Evolutionary conservation across 2,329 filamentous ascomycete species (phyloP).

Genomic region (Achaetomium macrosporum): DNA sequence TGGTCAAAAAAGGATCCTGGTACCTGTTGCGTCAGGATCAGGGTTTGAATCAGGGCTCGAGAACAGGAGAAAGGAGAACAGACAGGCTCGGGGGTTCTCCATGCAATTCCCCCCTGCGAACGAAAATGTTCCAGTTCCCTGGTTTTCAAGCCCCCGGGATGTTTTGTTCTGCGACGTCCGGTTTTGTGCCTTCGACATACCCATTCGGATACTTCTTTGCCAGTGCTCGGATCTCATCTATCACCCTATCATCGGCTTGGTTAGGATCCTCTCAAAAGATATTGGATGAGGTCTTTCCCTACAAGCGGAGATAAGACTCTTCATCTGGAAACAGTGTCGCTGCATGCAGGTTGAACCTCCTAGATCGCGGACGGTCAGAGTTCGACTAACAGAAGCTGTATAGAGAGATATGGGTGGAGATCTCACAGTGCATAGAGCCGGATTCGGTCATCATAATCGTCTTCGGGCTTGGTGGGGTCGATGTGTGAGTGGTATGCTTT

Average conservation of each 20-base stretch:
- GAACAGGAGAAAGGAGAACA: too few species aligned
- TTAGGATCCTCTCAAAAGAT: background rate
- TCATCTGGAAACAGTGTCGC: background rate
- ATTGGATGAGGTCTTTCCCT: background rate
- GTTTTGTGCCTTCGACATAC: background rate
- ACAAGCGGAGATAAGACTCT: background rate
- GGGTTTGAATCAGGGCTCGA: too few species aligned
- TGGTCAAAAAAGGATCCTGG: too few species aligned
- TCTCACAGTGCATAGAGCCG: background rate
- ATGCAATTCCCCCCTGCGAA: too few species aligned
- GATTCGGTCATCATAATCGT: background rate
- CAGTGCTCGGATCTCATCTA: background rate
- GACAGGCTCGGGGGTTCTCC: too few species aligned
- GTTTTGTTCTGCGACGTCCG: too few species aligned
- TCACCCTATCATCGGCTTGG: background rate
- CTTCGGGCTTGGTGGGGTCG: background rate
- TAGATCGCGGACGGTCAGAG: background rate
- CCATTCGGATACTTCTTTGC: background rate
- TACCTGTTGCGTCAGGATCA: too few species aligned
- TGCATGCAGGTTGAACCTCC: slow-evolving; percentile 3
- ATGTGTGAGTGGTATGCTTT: background rate
- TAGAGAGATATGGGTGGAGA: background rate
- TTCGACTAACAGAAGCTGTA: background rate
- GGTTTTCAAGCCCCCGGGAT: too few species aligned
- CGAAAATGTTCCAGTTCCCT: too few species aligned